A percentile compares a stretch with the other conserved stretches of the same genome.
Conservation (phyloP, 2,329 filamentous ascomycete genomes). For the Cryphonectria radicalis region DNA sequence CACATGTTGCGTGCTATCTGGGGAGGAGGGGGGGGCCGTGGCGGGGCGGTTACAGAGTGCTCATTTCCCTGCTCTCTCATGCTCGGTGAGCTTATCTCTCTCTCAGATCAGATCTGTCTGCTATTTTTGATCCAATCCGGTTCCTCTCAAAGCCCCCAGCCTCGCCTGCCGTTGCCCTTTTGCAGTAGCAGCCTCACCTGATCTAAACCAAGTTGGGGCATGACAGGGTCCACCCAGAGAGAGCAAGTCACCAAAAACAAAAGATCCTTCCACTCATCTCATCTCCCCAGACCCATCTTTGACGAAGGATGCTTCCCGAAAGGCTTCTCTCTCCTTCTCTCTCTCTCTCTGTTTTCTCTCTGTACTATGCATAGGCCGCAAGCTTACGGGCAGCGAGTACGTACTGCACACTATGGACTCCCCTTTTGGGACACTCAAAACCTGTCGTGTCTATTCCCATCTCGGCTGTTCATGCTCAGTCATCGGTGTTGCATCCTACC, state of each 20-base stretch:
- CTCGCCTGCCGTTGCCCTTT: background rate
- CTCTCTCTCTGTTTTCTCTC: background rate
- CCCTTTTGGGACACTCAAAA: background rate
- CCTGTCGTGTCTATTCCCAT: slow-evolving; percentile 14
- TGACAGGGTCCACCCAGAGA: background rate
- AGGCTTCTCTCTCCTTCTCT: background rate
- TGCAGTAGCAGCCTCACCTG: slow-evolving; percentile 4
- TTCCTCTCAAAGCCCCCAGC: slow-evolving; percentile 13
- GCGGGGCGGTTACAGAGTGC: slow-evolving; percentile 4
- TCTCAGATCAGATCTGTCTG: slow-evolving; percentile 12
- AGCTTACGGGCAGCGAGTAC: slow-evolving; percentile 3
- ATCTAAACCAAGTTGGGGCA: slow-evolving; percentile 7
- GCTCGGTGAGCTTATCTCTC: slow-evolving; percentile 4
- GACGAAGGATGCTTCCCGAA: slow-evolving; percentile 4
- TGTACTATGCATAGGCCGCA: background rate
- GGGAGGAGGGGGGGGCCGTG: background rate
- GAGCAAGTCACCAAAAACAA: background rate
- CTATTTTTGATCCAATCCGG: slow-evolving; percentile 20
- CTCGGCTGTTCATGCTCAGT: slow-evolving; percentile 14
- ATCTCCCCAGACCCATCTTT: slow-evolving; percentile 12
- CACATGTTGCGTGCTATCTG: background rate
- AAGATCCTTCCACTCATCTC: background rate
- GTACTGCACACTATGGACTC: background rate
- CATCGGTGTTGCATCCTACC: slow-evolving; percentile 13
- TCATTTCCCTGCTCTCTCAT: slow-evolving; percentile 3